Evolutionary conservation across 768 basidiomycete genomes (phyloP).

Genomic region (Agrocybe praecox): DNA sequence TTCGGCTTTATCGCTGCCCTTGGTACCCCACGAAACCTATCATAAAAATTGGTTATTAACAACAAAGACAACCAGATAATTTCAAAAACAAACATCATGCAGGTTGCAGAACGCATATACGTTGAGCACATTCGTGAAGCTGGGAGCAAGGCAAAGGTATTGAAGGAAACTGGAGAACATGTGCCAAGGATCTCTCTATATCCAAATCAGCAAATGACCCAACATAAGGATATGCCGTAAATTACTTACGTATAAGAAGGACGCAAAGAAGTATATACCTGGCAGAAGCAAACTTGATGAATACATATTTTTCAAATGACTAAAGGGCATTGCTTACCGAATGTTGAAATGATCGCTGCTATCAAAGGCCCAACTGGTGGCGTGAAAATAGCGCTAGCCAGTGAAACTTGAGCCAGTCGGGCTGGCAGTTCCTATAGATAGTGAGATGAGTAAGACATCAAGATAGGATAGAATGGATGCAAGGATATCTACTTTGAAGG

Average conservation of each 20-base stretch:
- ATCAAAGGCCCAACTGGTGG: conserved; percentile 81
- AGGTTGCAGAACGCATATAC: conserved; percentile 98
- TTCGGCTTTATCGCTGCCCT: conserved; percentile 94
- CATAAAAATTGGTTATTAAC: background rate
- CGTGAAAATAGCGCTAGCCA: conserved; percentile 59
- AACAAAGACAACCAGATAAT: background rate
- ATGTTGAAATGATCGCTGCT: conserved; percentile 87
- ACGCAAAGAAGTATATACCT: conserved; percentile 84
- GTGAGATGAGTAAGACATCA: background rate
- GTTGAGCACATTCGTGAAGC: conserved; percentile 94
- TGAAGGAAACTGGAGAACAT: conserved; percentile 95
- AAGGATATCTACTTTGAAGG: conserved; percentile 64
- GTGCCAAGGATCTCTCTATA: conserved; percentile 94
- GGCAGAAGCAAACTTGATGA: background rate
- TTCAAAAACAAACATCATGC: conserved; percentile 65
- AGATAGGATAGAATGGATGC: background rate
- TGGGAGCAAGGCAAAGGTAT: conserved; percentile 87
- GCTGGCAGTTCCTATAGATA: conserved; percentile 32
- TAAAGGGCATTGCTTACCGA: conserved; percentile 51
- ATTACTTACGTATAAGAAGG: conserved; percentile 78
- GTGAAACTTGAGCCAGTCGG: conserved; percentile 48
- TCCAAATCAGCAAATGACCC: background rate
- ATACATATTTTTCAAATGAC: background rate
- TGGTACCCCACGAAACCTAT: conserved; percentile 92
- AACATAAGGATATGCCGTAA: conserved; percentile 2